phyloP scores from a whole-genome alignment of 768 basidiomycete species.

The Serpula lacrymans region DNA sequence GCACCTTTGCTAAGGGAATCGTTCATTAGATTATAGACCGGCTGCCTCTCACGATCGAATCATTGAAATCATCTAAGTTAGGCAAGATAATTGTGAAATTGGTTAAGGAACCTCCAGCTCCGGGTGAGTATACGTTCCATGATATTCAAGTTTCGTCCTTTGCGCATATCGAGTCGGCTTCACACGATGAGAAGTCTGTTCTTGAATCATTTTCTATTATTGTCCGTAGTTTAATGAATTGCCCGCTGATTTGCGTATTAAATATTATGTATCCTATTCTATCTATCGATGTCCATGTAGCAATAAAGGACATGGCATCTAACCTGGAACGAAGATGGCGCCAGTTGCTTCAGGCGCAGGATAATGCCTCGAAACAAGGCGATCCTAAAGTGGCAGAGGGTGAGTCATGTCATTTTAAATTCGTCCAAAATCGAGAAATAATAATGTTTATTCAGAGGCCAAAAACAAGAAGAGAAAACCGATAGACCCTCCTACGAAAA shows the following conservation, averaged over 20 bases:
- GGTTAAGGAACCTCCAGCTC: constrained; percentile 68
- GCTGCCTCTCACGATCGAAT: constrained; percentile 68
- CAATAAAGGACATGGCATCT: constrained; percentile 91
- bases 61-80: constrained; percentile 67
- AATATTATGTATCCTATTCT: constrained; percentile 59
- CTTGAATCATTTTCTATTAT: constrained; percentile 25
- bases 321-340: constrained; percentile 87
- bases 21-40: constrained; percentile 76
- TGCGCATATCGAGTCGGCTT: constrained; percentile 11
- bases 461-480: constrained; percentile 77
- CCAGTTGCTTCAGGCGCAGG: constrained; percentile 48
- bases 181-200: constrained; percentile 12
- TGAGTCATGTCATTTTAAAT: constrained; percentile 64
- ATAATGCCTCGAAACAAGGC: constrained; percentile 40
- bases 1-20: constrained; percentile 8
- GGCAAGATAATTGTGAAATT: constrained; percentile 78
- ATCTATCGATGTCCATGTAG: constrained; percentile 51
- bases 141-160: no score
- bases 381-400: constrained; percentile 55
- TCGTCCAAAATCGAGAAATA: constrained; percentile 20
- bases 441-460: constrained; percentile 36
- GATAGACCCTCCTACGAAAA: constrained; percentile 47
- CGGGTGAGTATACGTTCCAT: constrained; percentile 63
- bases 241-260: constrained; percentile 20
- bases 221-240: constrained; percentile 28